Evolutionary conservation across 495 filamentous ascomycete species (phyloP).

Genomic region (Aeminium ludgeri): DNA sequence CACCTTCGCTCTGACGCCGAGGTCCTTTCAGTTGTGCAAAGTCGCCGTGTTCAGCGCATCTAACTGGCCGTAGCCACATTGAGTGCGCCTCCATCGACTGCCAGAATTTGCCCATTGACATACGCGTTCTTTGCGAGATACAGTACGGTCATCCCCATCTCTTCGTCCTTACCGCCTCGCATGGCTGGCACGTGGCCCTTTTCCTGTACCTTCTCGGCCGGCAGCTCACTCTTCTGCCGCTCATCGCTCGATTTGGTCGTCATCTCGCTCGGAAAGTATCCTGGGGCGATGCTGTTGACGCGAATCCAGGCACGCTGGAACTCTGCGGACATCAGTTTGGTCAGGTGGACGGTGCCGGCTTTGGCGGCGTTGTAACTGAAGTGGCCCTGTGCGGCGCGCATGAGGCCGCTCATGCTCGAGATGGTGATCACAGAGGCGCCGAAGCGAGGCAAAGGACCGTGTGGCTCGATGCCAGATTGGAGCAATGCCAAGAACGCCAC

Average conservation of each 20-base stretch:
- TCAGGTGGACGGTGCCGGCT: slow-evolving; percentile 27
- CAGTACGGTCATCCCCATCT: slow-evolving; percentile 32
- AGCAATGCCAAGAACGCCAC: slow-evolving; percentile 29
- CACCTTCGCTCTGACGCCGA: no score
- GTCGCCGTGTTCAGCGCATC: slow-evolving; percentile 1
- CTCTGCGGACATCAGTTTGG: slow-evolving; percentile 32
- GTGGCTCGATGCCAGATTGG: slow-evolving; percentile 23
- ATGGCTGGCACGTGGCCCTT: slow-evolving; percentile 32
- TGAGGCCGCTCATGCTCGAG: slow-evolving; percentile 27
- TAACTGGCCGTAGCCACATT: slow-evolving; percentile 20
- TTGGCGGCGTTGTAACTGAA: slow-evolving; percentile 31
- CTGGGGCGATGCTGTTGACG: slow-evolving; percentile 34
- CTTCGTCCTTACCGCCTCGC: slow-evolving; percentile 30
- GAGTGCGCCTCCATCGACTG: slow-evolving; percentile 42
- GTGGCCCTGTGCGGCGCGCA: slow-evolving; percentile 28
- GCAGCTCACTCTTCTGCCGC: slow-evolving; percentile 35
- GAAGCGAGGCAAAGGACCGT: slow-evolving; percentile 21
- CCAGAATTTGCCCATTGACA: slow-evolving; percentile 45
- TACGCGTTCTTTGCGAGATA: slow-evolving; percentile 38
- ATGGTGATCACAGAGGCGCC: slow-evolving; percentile 29
- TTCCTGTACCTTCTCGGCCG: slow-evolving; percentile 29
- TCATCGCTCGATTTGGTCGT: slow-evolving; percentile 38
- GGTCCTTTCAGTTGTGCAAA: no score
- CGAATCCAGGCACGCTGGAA: slow-evolving; percentile 29
- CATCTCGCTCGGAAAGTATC: slow-evolving; percentile 47